These are phyloP conservation scores for Aegilops sharonensis DNA, from an alignment of 176 grass and related monocot genomes.

Conservation along the genomic window DNA sequence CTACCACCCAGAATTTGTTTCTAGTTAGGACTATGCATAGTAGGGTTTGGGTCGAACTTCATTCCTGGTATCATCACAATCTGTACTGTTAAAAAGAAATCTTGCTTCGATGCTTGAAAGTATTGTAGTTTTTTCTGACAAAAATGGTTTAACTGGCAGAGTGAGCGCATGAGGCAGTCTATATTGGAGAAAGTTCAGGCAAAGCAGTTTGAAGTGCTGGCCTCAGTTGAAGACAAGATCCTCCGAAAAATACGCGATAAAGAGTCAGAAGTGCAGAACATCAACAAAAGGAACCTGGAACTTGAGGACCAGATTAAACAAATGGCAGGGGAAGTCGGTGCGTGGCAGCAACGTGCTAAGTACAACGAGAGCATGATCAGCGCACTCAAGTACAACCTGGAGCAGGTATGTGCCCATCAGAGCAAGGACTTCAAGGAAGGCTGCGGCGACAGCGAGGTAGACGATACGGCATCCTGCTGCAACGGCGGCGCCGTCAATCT, in stretches of 20 bases:
- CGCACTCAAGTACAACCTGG: slow-evolving; percentile 91
- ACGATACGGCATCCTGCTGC: slow-evolving; percentile 90
- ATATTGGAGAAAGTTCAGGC: slow-evolving; percentile 95
- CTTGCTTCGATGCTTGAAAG: not conserved
- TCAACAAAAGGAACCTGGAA: slow-evolving; percentile 84
- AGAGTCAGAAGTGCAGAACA: slow-evolving; percentile 75
- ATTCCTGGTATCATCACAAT: not conserved
- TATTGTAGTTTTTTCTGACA: slow-evolving; percentile 16
- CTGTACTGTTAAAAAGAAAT: not conserved
- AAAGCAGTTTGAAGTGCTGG: slow-evolving; percentile 87
- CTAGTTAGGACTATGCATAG: not conserved
- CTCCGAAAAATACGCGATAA: slow-evolving; percentile 83
- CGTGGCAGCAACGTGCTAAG: slow-evolving; percentile 97
- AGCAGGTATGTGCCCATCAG: slow-evolving; percentile 89
- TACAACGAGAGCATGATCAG: slow-evolving; percentile 97
- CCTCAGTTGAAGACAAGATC: slow-evolving; percentile 88
- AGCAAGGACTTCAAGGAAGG: slow-evolving; percentile 95
- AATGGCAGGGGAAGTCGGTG: slow-evolving; percentile 72
- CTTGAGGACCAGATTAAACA: slow-evolving; percentile 96
- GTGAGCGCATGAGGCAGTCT: slow-evolving; percentile 82
- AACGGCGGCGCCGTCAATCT: slow-evolving; percentile 58
- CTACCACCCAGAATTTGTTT: not conserved
- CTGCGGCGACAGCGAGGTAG: slow-evolving; percentile 95
- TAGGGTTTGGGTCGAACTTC: not conserved
- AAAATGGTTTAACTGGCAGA: slow-evolving; percentile 48